Evolutionary conservation across 305 asterid genomes (phyloP).

Genomic region (Plantago coronopus): DNA sequence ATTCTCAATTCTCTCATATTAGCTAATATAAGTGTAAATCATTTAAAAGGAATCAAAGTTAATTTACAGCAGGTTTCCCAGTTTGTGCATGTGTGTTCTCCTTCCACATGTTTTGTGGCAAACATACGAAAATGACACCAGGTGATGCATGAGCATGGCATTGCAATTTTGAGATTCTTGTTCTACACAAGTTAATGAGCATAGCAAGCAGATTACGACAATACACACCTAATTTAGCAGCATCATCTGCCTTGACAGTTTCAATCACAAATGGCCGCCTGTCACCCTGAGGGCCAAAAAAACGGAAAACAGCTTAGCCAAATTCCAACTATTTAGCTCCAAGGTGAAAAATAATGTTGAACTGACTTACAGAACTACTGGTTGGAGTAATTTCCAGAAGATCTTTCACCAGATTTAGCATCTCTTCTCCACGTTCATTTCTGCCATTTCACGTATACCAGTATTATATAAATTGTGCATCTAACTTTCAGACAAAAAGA

Average conservation of each 20-base stretch:
- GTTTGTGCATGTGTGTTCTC: background rate
- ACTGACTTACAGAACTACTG: conserved; percentile 47
- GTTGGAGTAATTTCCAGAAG: conserved; percentile 91
- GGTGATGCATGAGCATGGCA: background rate
- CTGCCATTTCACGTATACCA: conserved; percentile 42
- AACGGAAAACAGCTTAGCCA: conserved; percentile 12
- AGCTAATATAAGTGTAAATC: background rate
- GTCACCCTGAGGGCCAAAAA: conserved; percentile 48
- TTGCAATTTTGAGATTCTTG: background rate
- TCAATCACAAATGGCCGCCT: conserved; percentile 82
- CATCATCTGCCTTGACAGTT: conserved; percentile 95
- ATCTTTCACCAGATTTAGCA: conserved; percentile 80
- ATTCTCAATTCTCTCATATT: no score
- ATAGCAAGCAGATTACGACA: conserved; percentile 7
- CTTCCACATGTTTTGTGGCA: background rate
- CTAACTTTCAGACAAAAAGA: conserved; percentile 7
- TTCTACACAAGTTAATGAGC: background rate
- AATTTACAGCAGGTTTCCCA: background rate
- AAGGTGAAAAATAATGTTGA: background rate
- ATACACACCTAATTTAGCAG: conserved; percentile 73
- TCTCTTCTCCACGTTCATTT: conserved; percentile 92
- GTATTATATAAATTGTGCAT: conserved; percentile 14
- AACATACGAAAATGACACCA: background rate
- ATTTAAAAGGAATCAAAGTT: background rate
- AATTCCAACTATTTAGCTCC: conserved; percentile 6